A percentile compares a stretch with the other conserved stretches of the same genome.
phyloP scores from a whole-genome alignment of 805 yeast genomes.

The Starmerella vaccinii region DNA sequence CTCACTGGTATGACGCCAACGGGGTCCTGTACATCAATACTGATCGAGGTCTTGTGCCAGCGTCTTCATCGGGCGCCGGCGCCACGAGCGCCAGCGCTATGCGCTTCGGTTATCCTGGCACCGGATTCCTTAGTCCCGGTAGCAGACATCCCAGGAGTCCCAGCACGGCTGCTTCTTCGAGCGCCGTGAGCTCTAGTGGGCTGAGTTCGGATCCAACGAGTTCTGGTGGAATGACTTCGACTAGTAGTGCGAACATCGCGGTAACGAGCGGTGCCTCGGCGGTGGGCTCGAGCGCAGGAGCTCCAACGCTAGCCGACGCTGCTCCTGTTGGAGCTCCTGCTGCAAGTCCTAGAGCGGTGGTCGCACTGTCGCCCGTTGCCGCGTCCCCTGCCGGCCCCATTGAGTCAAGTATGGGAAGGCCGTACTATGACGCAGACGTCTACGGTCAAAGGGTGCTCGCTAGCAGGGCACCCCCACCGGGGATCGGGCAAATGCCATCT shows the following conservation, averaged over 20 bases:
- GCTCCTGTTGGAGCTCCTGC: too few species aligned
- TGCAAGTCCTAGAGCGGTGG: too few species aligned
- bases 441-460: not conserved
- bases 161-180: not conserved
- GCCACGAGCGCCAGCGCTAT: not conserved
- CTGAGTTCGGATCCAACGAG: not conserved
- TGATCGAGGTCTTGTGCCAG: not conserved
- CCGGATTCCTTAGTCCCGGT: not conserved
- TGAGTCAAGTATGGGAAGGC: not conserved
- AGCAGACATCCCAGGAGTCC: not conserved
- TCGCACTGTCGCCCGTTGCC: too few species aligned
- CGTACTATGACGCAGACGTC: not conserved
- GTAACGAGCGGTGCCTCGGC: too few species aligned
- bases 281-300: too few species aligned
- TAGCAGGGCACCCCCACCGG: not conserved
- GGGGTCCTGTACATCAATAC: not conserved
- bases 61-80: not conserved
- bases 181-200: not conserved
- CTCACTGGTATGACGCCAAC: constrained; percentile 1
- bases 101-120: not conserved
- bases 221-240: too few species aligned
- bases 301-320: not conserved
- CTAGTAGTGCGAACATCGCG: too few species aligned
- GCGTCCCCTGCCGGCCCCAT: not conserved
- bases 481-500: not conserved